Conservation (phyloP, 1,284 basidiomycete genomes). For the Trametes versicolor region DNA sequence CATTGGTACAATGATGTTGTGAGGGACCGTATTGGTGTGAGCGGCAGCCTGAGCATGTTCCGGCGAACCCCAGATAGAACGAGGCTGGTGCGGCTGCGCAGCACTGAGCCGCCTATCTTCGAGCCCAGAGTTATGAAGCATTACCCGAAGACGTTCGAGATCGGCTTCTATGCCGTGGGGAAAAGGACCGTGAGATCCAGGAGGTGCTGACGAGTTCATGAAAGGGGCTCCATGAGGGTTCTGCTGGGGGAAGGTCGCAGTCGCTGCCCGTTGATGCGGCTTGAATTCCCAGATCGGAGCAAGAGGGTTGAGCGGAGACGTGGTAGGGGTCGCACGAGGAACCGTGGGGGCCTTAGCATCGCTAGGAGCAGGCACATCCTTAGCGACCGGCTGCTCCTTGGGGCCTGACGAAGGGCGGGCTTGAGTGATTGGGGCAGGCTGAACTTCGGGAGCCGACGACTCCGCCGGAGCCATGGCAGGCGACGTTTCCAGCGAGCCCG, state of each 20-base stretch:
- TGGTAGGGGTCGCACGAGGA: neutral
- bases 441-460: neutral
- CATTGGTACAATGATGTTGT: neutral
- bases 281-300: constrained; percentile 20
- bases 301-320: constrained; percentile 16
- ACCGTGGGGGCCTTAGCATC: neutral
- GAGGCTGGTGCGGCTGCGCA: neutral
- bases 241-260: neutral
- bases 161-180: constrained; percentile 10
- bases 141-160: constrained; percentile 18
- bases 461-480: neutral
- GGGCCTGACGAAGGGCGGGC: too few relatives aligned
- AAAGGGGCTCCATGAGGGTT: neutral
- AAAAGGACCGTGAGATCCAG: neutral
- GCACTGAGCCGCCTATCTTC: constrained; percentile 4
- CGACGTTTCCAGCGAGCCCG: neutral
- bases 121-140: constrained; percentile 25
- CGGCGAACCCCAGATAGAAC: neutral
- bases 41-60: neutral
- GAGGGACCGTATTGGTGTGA: neutral
- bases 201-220: too few relatives aligned
- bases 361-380: neutral
- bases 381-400: neutral
- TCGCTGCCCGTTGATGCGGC: constrained; percentile 7
- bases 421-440: neutral